phyloP scores from a whole-genome alignment of 2,329 filamentous ascomycete species.

The Hypomyces perniciosus region DNA sequence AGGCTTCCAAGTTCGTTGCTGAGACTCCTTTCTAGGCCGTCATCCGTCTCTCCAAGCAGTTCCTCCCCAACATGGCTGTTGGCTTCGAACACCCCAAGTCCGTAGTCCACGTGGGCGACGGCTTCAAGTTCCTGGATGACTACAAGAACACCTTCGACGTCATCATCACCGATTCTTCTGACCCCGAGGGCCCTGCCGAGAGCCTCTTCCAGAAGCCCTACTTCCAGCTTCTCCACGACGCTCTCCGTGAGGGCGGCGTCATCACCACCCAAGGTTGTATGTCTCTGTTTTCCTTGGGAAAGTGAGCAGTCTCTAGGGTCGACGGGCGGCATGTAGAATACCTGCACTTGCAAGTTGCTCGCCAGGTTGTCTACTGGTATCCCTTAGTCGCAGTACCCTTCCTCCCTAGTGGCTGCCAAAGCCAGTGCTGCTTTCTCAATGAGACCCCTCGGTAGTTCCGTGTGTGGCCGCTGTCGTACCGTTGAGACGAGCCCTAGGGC shows the following conservation, averaged over 20 bases:
- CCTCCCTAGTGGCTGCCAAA: slow-evolving; percentile 29
- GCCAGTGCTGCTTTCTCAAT: slow-evolving; percentile 35
- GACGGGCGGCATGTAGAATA: slow-evolving; percentile 20
- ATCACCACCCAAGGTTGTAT: slow-evolving; percentile 99
- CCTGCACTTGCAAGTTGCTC: neutral
- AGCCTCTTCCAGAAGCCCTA: slow-evolving; percentile 97
- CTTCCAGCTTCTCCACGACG: slow-evolving; percentile 87
- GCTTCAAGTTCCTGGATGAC: slow-evolving; percentile 96
- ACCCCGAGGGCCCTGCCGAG: slow-evolving; percentile 95
- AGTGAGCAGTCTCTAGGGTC: slow-evolving; percentile 32
- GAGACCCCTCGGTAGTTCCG: slow-evolving; percentile 32
- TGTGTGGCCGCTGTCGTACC: slow-evolving; percentile 1
- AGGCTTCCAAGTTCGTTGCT: too few relatives aligned
- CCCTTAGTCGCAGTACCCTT: neutral
- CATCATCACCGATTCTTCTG: slow-evolving; percentile 98
- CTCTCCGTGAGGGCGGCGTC: slow-evolving; percentile 89
- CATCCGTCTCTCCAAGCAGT: slow-evolving; percentile 97
- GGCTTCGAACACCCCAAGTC: slow-evolving; percentile 93
- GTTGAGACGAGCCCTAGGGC: neutral
- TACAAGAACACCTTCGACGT: slow-evolving; percentile 98
- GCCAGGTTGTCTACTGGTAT: slow-evolving; percentile 9
- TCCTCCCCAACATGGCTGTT: slow-evolving; percentile 87
- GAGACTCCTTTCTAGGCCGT: slow-evolving; percentile 56
- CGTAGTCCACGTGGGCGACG: slow-evolving; percentile 88
- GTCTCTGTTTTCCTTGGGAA: slow-evolving; percentile 59